Percentiles rank a stretch among this genome's conserved stretches.
Conservation (phyloP, 164 flowering plant species). For the Aristolochia californica region DNA sequence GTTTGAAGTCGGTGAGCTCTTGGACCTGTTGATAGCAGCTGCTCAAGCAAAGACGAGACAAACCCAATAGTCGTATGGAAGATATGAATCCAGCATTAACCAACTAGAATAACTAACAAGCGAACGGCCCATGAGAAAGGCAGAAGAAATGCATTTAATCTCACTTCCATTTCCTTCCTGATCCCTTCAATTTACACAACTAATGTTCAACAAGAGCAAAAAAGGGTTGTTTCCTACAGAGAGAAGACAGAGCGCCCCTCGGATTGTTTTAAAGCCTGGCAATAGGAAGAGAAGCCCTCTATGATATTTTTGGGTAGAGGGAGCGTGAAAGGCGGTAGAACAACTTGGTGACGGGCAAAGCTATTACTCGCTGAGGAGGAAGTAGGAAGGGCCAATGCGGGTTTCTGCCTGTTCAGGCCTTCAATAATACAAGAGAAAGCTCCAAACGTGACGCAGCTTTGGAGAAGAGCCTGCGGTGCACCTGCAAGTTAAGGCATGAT, state of each 20-base stretch:
- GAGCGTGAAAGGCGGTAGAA: conserved; percentile 40
- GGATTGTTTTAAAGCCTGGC: conserved; percentile 34
- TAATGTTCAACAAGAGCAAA: too few relatives aligned
- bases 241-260: conserved; percentile 4
- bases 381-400: conserved; percentile 58
- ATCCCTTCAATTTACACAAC: too few relatives aligned
- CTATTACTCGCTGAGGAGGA: conserved; percentile 10
- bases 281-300: conserved; percentile 52
- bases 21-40: too few relatives aligned
- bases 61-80: too few relatives aligned
- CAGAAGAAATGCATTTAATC: too few relatives aligned
- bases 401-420: conserved; percentile 63
- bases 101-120: too few relatives aligned
- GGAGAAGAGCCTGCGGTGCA: conserved; percentile 71
- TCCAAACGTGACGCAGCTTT: conserved; percentile 81
- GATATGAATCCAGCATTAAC: too few relatives aligned
- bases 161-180: too few relatives aligned
- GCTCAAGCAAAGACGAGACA: too few relatives aligned
- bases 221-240: too few relatives aligned
- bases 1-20: too few relatives aligned
- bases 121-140: too few relatives aligned
- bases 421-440: conserved; percentile 69
- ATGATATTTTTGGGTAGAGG: conserved; percentile 62
- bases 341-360: neutral
- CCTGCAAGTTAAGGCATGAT: conserved; percentile 39